These are phyloP conservation scores for Phoma sp. DNA, from an alignment of 2,329 filamentous ascomycete genomes.

Conservation along the genomic window DNA sequence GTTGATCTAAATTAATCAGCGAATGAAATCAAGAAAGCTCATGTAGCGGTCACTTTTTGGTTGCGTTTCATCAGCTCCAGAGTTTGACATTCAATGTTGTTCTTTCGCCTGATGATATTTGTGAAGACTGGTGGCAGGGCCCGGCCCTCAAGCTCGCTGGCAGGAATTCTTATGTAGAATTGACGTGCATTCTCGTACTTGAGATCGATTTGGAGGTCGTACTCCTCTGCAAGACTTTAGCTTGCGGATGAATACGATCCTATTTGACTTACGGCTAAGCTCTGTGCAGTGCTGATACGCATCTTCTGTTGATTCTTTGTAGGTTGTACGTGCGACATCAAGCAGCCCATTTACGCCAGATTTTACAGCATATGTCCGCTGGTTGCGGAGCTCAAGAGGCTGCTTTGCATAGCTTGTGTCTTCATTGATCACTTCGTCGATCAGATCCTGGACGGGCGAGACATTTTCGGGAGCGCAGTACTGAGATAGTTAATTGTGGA, in stretches of 20 bases:
- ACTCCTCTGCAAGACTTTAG: slow-evolving; percentile 46
- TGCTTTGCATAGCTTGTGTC: slow-evolving; percentile 79
- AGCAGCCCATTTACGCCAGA: slow-evolving; percentile 83
- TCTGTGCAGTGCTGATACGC: slow-evolving; percentile 72
- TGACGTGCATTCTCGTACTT: slow-evolving; percentile 79
- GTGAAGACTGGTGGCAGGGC: slow-evolving; percentile 73
- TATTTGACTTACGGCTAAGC: slow-evolving; percentile 63
- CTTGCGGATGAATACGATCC: background rate
- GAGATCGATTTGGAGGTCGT: slow-evolving; percentile 67
- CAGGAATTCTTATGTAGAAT: slow-evolving; percentile 75
- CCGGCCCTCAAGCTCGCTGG: slow-evolving; percentile 66
- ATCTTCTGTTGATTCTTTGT: slow-evolving; percentile 85
- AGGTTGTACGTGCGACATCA: slow-evolving; percentile 86
- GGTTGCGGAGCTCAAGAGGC: slow-evolving; percentile 85
- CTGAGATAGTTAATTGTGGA: slow-evolving; percentile 35
- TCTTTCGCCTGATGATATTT: slow-evolving; percentile 75
- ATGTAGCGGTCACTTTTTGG: slow-evolving; percentile 43
- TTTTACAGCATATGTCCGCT: slow-evolving; percentile 89
- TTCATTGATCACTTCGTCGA: slow-evolving; percentile 75
- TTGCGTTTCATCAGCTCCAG: slow-evolving; percentile 81
- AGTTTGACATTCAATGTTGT: slow-evolving; percentile 86
- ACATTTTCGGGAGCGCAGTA: slow-evolving; percentile 70
- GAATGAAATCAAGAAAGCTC: background rate
- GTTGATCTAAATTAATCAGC: slow-evolving; percentile 65
- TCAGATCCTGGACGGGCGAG: slow-evolving; percentile 65